A percentile compares a stretch with the other conserved stretches of the same genome.
Conservation (phyloP, 495 filamentous ascomycete genomes). For the Penicillium paradoxum region DNA sequence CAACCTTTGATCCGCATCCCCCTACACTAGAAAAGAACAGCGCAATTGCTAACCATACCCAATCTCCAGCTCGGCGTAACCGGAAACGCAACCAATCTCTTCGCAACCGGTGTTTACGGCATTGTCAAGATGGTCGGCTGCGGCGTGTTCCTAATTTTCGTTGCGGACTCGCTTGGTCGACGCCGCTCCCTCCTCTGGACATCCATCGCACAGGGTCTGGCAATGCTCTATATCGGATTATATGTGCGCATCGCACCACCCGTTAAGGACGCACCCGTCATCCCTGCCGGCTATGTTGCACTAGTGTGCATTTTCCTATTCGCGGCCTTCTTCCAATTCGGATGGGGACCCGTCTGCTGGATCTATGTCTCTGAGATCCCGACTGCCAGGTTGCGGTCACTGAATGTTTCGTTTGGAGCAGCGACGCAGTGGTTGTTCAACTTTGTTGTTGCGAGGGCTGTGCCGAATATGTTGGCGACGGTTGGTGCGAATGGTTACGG, state of each 20-base stretch:
- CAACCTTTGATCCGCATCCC: not conserved
- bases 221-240: slow-evolving; percentile 78
- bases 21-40: not conserved
- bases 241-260: slow-evolving; percentile 70
- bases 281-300: slow-evolving; percentile 59
- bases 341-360: slow-evolving; percentile 78
- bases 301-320: slow-evolving; percentile 70
- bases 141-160: slow-evolving; percentile 60
- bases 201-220: slow-evolving; percentile 61
- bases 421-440: slow-evolving; percentile 56
- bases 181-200: slow-evolving; percentile 69
- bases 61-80: slow-evolving; percentile 34
- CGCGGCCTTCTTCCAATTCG: slow-evolving; percentile 71
- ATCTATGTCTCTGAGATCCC: slow-evolving; percentile 74
- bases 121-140: slow-evolving; percentile 54
- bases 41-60: not conserved
- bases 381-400: slow-evolving; percentile 57
- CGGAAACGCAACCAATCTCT: slow-evolving; percentile 43
- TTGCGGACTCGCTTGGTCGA: slow-evolving; percentile 67
- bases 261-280: slow-evolving; percentile 41
- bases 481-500: slow-evolving; percentile 60
- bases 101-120: slow-evolving; percentile 53
- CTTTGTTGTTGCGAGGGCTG: slow-evolving; percentile 36
- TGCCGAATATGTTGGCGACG: slow-evolving; percentile 46
- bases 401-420: slow-evolving; percentile 63